Base-by-base conservation (phyloP, 2,329 filamentous ascomycete genomes). In the Pestalotiopsis sp. region DNA sequence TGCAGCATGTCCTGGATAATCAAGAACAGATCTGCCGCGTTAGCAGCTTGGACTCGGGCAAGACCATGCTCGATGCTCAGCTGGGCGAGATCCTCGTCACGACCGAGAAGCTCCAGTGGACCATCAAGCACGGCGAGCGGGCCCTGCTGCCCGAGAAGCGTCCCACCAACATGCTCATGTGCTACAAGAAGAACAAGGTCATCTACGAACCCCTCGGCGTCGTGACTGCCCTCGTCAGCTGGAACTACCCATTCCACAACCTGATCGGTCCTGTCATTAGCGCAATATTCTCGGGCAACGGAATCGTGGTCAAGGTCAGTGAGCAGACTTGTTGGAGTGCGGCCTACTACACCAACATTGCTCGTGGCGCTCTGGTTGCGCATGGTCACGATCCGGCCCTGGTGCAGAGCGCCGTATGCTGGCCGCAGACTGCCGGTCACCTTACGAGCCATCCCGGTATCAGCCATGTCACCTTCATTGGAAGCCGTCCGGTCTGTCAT, bases 181-280 rank as follows among this genome's bases (percentile, higher is more conserved):
- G 90, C 81, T 98, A 98, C 82, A 99, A 99, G 86, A 89, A 88
- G 78, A 98, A 98, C 77, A 91, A 90, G 70, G 94, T 99, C 35
- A 83, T 88, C 63, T 99, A 97, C 79, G 94, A 99, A 80, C 95
- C 96, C 14, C 83, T 98, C 22, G 96, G 96, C 17, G 94, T 99
- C 44, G 93, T 99, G 5, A 91, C 94, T 11, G 95, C 96, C 20
- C 91, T 95, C 65, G 94, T 99, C 57, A 96, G 92, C 77, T 99
- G 96, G 96, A 99, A 99, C 83, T 98, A 94, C 78, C 90, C 93
- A 58, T 97, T 98, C 80, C 96, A 99, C 82, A 99, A 99, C 80
- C 85, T 98, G 70, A 88, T 98, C 60, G 94, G 93, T 0, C 96
- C 95, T 14, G 88, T 98, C 72, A 97, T 98, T 77, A 94, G 93